A percentile compares a stretch with the other conserved stretches of the same genome.
phyloP scores from a whole-genome alignment of 345 rosid genomes.

The Pugionium cornutum region DNA sequence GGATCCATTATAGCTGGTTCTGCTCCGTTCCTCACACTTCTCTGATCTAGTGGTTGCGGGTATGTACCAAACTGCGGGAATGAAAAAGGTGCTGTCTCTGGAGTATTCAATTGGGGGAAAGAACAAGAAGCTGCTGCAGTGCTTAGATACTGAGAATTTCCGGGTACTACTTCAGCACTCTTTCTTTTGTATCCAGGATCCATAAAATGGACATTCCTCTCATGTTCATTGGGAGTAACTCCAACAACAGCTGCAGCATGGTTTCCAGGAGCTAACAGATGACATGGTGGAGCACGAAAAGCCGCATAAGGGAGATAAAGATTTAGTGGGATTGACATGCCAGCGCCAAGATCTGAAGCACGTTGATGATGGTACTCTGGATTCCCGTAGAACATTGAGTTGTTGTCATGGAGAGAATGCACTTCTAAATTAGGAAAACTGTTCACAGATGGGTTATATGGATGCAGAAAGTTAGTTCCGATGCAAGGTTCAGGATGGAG shows the following conservation, averaged over 20 bases:
- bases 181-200: conserved; percentile 69
- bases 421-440: conserved; percentile 45
- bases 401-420: conserved; percentile 47
- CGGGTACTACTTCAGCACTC: conserved; percentile 54
- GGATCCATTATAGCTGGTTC: conserved; percentile 59
- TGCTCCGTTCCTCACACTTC: conserved; percentile 62
- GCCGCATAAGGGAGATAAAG: conserved; percentile 49
- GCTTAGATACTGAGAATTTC: conserved; percentile 49
- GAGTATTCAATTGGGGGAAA: conserved; percentile 44
- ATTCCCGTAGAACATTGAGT: conserved; percentile 48
- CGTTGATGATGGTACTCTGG: conserved; percentile 53
- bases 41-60: conserved; percentile 43
- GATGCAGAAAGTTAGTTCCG: conserved; percentile 48
- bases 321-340: conserved; percentile 51
- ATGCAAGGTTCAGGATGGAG: conserved; percentile 52
- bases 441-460: conserved; percentile 48
- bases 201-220: conserved; percentile 51
- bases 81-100: conserved; percentile 47
- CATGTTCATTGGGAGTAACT: conserved; percentile 56
- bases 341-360: conserved; percentile 53
- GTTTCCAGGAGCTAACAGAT: conserved; percentile 49
- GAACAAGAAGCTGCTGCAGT: conserved; percentile 48
- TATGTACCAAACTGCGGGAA: conserved; percentile 47
- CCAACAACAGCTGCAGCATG: conserved; percentile 44
- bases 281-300: conserved; percentile 48